Percentiles rank a stretch among this genome's conserved stretches.
Evolutionary conservation across 257 asterid genomes (phyloP).

Genomic region (Rubia yunnanensis): DNA sequence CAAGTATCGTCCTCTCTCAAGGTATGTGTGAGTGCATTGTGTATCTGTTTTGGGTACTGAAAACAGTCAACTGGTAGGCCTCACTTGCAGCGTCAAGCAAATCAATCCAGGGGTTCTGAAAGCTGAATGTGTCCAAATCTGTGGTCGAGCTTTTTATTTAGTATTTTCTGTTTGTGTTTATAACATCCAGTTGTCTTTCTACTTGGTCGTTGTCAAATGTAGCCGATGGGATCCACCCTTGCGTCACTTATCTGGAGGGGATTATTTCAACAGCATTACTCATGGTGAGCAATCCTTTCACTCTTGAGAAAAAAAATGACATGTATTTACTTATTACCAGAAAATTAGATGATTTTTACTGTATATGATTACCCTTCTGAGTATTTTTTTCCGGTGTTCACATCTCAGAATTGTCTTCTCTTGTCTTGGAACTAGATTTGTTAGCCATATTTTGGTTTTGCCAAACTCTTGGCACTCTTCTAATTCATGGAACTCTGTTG

Average conservation of each 20-base stretch:
- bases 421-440: neutral
- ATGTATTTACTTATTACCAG: neutral
- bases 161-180: slow-evolving; percentile 3
- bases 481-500: slow-evolving; percentile 25
- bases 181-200: slow-evolving; percentile 8
- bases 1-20: slow-evolving; percentile 88
- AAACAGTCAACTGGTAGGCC: slow-evolving; percentile 1
- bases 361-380: neutral
- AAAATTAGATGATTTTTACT: neutral
- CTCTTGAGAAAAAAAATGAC: neutral
- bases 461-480: slow-evolving; percentile 16
- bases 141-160: neutral
- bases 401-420: neutral
- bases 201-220: slow-evolving; percentile 12
- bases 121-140: slow-evolving; percentile 12
- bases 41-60: slow-evolving; percentile 3
- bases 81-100: neutral
- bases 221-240: slow-evolving; percentile 83
- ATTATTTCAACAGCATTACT: slow-evolving; percentile 41
- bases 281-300: slow-evolving; percentile 46
- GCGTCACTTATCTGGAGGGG: slow-evolving; percentile 60
- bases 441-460: neutral
- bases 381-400: neutral
- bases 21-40: slow-evolving; percentile 33
- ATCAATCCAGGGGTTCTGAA: neutral